phyloP scores from a whole-genome alignment of 1,139 yeast species.

The Saccharomyces hybrid region DNA sequence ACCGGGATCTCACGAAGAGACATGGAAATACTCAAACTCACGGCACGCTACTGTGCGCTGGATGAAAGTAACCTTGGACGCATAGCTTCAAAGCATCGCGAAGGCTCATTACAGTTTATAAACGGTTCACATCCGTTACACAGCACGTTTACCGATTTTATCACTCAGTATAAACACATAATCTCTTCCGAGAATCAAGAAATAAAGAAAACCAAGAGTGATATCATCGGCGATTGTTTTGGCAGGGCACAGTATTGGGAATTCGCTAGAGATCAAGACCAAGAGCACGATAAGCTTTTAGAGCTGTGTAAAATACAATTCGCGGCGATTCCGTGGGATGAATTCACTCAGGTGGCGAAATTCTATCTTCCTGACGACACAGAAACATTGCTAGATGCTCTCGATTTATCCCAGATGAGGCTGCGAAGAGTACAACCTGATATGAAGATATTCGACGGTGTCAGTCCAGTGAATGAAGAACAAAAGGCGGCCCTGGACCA shows the following conservation, averaged over 20 bases:
- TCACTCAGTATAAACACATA: slow-evolving; percentile 47
- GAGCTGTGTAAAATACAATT: slow-evolving; percentile 44
- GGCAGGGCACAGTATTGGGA: slow-evolving; percentile 50
- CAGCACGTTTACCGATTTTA: slow-evolving; percentile 42
- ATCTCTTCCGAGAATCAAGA: slow-evolving; percentile 2
- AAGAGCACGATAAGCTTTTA: slow-evolving; percentile 30
- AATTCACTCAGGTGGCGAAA: slow-evolving; percentile 46
- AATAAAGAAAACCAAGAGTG: slow-evolving; percentile 25
- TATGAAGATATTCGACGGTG: slow-evolving; percentile 1
- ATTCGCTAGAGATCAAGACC: slow-evolving; percentile 33
- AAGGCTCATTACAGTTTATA: slow-evolving; percentile 64
- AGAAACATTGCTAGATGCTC: slow-evolving; percentile 57
- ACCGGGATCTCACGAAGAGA: slow-evolving; percentile 60
- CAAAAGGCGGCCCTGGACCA: slow-evolving; percentile 5
- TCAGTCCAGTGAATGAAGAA: not conserved
- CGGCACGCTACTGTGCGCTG: slow-evolving; percentile 60
- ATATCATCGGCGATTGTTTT: slow-evolving; percentile 45
- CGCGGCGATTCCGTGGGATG: slow-evolving; percentile 85
- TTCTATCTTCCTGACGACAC: slow-evolving; percentile 61
- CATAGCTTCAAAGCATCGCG: slow-evolving; percentile 36
- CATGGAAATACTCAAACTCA: slow-evolving; percentile 57
- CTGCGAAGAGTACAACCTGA: not conserved
- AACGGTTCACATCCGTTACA: slow-evolving; percentile 55
- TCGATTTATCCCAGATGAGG: slow-evolving; percentile 36
- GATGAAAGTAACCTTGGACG: slow-evolving; percentile 43